Base-by-base conservation (phyloP, 495 filamentous ascomycete genomes). In the Penicillium diatomitis region DNA sequence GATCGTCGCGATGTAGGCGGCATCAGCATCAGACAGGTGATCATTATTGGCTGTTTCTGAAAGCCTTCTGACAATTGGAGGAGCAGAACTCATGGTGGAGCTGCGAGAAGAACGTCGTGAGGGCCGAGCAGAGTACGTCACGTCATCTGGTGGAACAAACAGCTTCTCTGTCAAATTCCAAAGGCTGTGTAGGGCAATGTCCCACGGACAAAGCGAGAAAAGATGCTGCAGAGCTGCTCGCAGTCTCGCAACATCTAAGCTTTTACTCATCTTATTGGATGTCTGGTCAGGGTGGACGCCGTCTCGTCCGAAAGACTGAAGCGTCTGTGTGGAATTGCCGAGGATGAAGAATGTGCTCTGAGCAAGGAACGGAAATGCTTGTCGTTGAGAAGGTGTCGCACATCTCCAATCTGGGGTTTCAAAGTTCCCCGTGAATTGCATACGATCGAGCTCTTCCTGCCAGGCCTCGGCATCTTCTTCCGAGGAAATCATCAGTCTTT, bases 301-400 rank as follows among this genome's bases (percentile, higher is more conserved):
- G 40, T 68, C 64, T 12, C 70, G 55, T 32, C 64, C 72, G 65
- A 94, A 94, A 0, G 86, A 90, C 41, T 60, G 67, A 12, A 89
- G 53, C 28, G 87, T 67, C 6, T 83, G 75, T 34, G 72, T 72
- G 0, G 84, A 77, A 46, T 80, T 82, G 52, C 84, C 83, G 32
- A 94, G 64, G 4, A 85, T 76, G 53, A 84, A 84, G 60, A 86
- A 90, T 3, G 89, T 63, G 43, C 81, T 86, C 52, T 91, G 86
- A 27, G 85, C 79, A 36, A 83, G 69, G 59, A 90, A 92, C 3
- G 69, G 55, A 39, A 70, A 75, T 8, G 60, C 66, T 38, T 66
- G 53, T 8, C 66, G 66, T 46, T 73, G 71, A 4, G 60, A 62
- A 32, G 52, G 38, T n/a, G 68, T 66, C 32, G 69, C 68, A 57